phyloP scores from a whole-genome alignment of 441 rosid species.

The Mallotus repandus region DNA sequence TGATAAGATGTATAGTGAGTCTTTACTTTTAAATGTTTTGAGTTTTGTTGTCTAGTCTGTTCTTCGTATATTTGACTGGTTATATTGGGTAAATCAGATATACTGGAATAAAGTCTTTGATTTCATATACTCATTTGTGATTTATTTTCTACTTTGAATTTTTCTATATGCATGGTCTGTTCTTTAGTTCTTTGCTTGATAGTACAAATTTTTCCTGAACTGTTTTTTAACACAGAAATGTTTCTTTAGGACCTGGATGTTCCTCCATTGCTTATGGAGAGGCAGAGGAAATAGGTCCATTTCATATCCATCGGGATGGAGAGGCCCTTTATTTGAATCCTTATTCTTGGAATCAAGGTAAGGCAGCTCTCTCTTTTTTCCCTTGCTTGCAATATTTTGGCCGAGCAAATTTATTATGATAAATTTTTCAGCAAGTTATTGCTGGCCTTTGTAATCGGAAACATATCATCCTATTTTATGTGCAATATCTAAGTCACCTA shows the following conservation, averaged over 20 bases:
- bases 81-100: neutral
- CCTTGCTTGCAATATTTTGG: neutral
- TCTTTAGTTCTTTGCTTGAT: neutral
- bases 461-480: too few relatives aligned
- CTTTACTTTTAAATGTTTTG: neutral
- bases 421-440: too few relatives aligned
- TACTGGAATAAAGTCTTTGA: neutral
- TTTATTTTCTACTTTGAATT: neutral
- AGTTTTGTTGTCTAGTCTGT: neutral
- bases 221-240: slow-evolving; percentile 11
- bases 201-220: slow-evolving; percentile 1
- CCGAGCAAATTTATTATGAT: too few relatives aligned
- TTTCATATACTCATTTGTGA: neutral
- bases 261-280: slow-evolving; percentile 86
- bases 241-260: slow-evolving; percentile 83
- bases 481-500: too few relatives aligned
- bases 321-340: slow-evolving; percentile 75
- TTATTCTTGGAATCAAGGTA: slow-evolving; percentile 93
- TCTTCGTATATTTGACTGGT: neutral
- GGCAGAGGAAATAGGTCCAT: slow-evolving; percentile 96
- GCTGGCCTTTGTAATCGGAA: too few relatives aligned
- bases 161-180: slow-evolving; percentile 8
- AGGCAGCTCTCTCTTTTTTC: neutral
- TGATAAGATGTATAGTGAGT: neutral
- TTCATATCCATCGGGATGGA: slow-evolving; percentile 75